Base-by-base conservation (phyloP, 306 rosid species). In the Cucurbita ficifolia region DNA sequence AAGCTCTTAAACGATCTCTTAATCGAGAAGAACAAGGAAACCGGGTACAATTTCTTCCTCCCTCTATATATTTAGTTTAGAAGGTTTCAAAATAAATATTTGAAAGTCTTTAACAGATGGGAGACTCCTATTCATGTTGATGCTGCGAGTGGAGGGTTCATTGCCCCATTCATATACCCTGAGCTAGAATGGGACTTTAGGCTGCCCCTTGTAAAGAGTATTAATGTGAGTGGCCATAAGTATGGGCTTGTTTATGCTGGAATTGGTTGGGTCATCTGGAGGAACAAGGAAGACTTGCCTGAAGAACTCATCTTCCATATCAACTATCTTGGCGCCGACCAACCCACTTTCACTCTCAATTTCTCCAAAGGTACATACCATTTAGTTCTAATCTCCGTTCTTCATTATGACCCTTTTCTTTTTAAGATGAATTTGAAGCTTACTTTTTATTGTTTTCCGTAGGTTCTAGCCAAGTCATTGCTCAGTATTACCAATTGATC, bases 81-180 rank as follows among this genome's bases (percentile, higher is more conserved):
- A 45, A 45, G 11, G 14, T 45, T 2, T 1, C 0, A 0, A 4
- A 45, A 45, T 10, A 45, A 45, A 45, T 5, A 49, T 4, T 14
- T 49, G 0, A 49, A 49, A 49, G n/a, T 14, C 62, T 3, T 1
- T 7, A 53, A 80, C 60, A 89, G 96, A 70, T 90, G 98, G 98
- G 90, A 92, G n/a, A 92, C 98, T 69, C 89, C 98, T 2, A 92
- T 92, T 77, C 98, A 92, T 79, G 98, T 92, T 29, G 98, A 90
- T 74, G 98, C 98, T 38, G 98, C 98, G 1, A 92, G 98, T 64
- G 98, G 98, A 16, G 98, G 98, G 3, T 92, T 92, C 79, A 92
- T 92, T 59, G 98, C 98, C 6, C 98, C 96, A 53, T 92, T 92
- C 81, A 10, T 92, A 1, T 87, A 92, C 81, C 98, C 98, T 18